Percentiles rank a stretch among this genome's conserved stretches.
Conservation (phyloP, 176 grass and related monocot species). For the Areca catechu region DNA sequence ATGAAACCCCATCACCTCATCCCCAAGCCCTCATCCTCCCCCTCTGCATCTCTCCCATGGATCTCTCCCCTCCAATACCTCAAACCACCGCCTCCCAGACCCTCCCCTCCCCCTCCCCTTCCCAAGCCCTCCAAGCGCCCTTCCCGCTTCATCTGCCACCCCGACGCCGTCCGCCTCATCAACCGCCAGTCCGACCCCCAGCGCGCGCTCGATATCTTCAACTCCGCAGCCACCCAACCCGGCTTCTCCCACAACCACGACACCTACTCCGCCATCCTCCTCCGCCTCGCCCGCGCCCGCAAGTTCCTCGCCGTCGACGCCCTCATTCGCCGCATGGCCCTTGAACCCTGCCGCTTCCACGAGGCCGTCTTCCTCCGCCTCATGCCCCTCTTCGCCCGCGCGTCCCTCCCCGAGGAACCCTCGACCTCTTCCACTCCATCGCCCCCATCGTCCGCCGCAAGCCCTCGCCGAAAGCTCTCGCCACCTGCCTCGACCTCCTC, state of each 20-base stretch:
- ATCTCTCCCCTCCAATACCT: constrained; percentile 71
- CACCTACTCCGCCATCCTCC: constrained; percentile 74
- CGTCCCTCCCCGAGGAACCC: constrained; percentile 34
- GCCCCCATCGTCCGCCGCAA: constrained; percentile 28
- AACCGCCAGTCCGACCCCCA: constrained; percentile 39
- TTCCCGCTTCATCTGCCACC: constrained; percentile 44
- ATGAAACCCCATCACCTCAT: constrained; percentile 16
- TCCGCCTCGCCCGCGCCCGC: constrained; percentile 60
- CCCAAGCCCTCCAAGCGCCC: constrained; percentile 1
- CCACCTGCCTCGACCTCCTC: constrained; percentile 69
- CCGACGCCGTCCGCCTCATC: constrained; percentile 61
- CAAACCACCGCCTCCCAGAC: not conserved
- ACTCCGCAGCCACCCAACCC: constrained; percentile 48
- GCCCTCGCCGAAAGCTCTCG: constrained; percentile 60
- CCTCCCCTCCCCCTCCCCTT: constrained; percentile 6
- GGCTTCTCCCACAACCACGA: constrained; percentile 68
- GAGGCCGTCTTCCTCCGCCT: constrained; percentile 72
- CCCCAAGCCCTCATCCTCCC: not conserved
- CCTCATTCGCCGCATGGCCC: constrained; percentile 44
- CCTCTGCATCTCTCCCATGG: constrained; percentile 34
- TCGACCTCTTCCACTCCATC: constrained; percentile 45
- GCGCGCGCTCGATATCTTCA: constrained; percentile 79
- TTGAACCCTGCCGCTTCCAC: constrained; percentile 60
- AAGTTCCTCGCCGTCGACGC: constrained; percentile 43
- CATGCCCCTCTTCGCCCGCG: constrained; percentile 42